Evolutionary conservation across 1,284 basidiomycete species (phyloP).

Genomic region (Tilletiopsis washingtonensis): DNA sequence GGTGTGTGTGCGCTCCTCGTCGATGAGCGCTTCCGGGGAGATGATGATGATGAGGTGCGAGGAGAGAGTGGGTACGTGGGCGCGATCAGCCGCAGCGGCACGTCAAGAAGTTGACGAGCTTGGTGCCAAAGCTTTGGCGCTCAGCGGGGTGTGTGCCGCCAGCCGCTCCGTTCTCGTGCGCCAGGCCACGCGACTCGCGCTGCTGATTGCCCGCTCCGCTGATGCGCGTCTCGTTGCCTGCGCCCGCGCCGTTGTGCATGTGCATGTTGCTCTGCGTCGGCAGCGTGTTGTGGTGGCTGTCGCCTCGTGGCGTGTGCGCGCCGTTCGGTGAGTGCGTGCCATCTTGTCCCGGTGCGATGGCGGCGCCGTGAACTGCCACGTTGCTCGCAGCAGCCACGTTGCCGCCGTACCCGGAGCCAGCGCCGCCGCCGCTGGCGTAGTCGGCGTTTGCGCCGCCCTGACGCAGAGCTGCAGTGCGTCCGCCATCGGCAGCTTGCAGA

Average conservation of each 20-base stretch:
- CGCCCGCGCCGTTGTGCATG: constrained; percentile 1
- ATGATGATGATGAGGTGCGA: too few relatives aligned
- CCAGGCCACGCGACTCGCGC: constrained; percentile 20
- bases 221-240: constrained; percentile 12
- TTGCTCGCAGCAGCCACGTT: constrained; percentile 34
- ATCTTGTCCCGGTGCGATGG: constrained; percentile 22
- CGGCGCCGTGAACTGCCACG: constrained; percentile 38
- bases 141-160: constrained; percentile 20
- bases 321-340: too few relatives aligned
- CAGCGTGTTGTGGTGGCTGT: constrained; percentile 26
- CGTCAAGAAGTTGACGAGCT: constrained; percentile 45
- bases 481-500: constrained; percentile 1
- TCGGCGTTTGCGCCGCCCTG: neutral
- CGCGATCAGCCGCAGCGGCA: constrained; percentile 47
- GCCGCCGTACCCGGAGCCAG: constrained; percentile 8
- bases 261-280: too few relatives aligned
- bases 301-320: constrained; percentile 11
- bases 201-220: constrained; percentile 24
- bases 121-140: constrained; percentile 41
- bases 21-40: too few relatives aligned
- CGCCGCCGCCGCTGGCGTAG: neutral
- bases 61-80: too few relatives aligned
- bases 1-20: too few relatives aligned
- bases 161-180: constrained; percentile 35
- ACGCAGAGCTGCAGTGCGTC: neutral